Conservation (phyloP, 2,329 filamentous ascomycete genomes). For the Claviceps sp. region DNA sequence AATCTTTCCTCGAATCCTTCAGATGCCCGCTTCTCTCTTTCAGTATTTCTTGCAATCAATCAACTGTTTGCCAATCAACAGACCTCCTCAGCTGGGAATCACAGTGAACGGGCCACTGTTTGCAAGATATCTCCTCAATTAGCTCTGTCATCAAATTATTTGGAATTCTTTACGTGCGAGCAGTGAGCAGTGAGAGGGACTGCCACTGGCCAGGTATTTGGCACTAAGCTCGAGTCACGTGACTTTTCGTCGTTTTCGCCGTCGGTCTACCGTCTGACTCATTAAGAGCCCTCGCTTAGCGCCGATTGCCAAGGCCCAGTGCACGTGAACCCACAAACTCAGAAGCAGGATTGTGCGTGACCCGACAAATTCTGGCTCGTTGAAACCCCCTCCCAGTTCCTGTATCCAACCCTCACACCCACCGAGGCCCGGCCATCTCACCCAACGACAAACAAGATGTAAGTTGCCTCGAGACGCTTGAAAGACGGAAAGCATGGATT, state of each 20-base stretch:
- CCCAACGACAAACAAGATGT: slow-evolving; percentile 32
- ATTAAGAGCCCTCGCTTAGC: slow-evolving; percentile 28
- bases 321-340: slow-evolving; percentile 31
- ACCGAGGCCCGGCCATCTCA: slow-evolving; percentile 29
- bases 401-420: slow-evolving; percentile 20
- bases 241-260: neutral
- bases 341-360: slow-evolving; percentile 19
- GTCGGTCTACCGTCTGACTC: slow-evolving; percentile 13
- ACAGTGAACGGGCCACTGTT: too few species aligned
- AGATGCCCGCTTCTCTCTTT: too few species aligned
- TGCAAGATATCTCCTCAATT: too few species aligned
- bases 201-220: too few species aligned
- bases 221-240: slow-evolving; percentile 8
- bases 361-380: slow-evolving; percentile 27
- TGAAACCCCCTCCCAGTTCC: slow-evolving; percentile 25
- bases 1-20: too few species aligned
- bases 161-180: too few species aligned
- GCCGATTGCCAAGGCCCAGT: slow-evolving; percentile 16
- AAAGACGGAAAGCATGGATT: neutral
- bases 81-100: too few species aligned
- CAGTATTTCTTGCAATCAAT: too few species aligned
- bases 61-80: too few species aligned
- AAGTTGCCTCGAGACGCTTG: slow-evolving; percentile 15
- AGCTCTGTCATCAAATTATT: too few species aligned
- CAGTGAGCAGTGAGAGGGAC: too few species aligned